These are phyloP conservation scores for Mariannaea sp. DNA, from an alignment of 2,329 filamentous ascomycete genomes.

Conservation along the genomic window DNA sequence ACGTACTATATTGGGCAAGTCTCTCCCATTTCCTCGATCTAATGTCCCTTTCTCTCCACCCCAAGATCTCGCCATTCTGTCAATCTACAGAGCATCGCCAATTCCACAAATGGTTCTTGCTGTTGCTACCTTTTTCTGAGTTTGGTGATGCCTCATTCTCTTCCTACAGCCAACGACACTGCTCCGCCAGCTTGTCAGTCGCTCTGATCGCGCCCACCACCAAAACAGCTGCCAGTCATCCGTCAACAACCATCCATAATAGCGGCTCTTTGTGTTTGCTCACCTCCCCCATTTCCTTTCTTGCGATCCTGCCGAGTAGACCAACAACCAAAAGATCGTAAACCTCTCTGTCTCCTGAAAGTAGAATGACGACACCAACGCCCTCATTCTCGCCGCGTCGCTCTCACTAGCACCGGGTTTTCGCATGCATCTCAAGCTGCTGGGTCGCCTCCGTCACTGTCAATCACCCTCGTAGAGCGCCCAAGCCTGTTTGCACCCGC, in stretches of 20 bases:
- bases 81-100: constrained; percentile 7
- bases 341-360: not conserved
- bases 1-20: not conserved
- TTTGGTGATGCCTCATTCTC: constrained; percentile 17
- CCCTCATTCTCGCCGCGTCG: constrained; percentile 8
- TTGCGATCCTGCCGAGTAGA: constrained; percentile 6
- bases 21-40: constrained; percentile 9
- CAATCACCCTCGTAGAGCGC: constrained; percentile 1
- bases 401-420: constrained; percentile 16
- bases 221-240: not conserved
- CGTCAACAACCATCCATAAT: not conserved
- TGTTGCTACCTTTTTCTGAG: not conserved
- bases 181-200: constrained; percentile 8
- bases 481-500: constrained; percentile 3
- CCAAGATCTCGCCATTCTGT: constrained; percentile 3
- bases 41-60: constrained; percentile 7
- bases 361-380: constrained; percentile 20
- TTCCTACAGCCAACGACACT: not conserved
- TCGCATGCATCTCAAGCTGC: constrained; percentile 5
- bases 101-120: constrained; percentile 7
- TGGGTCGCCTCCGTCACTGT: not conserved
- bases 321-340: not conserved
- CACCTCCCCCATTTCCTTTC: not conserved
- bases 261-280: not conserved
- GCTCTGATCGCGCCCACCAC: not conserved